Evolutionary conservation across 805 yeast species (phyloP), one percentile per base, ranked within the genome.

Genomic region (Suhomyces xylopsoci): DNA sequence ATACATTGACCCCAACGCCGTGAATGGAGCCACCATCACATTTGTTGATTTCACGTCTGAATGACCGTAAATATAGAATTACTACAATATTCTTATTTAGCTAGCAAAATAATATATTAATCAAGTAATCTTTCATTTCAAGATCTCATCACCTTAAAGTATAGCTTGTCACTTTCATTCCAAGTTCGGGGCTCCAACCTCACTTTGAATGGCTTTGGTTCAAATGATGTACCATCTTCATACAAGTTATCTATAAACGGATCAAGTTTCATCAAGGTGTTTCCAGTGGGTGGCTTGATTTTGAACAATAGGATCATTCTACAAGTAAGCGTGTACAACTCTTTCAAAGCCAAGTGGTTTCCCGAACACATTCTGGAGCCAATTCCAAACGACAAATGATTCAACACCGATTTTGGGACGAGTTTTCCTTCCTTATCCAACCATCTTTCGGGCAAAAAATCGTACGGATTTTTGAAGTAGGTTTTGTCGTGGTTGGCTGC

Each of bases 301-400:
- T 77, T 69, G 60, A 81, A 88, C 22, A 77, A 59, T 1, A 84
- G 61, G 1, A 87, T 62, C 49, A 83, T 61, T 49, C 89, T 78
- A 53, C 81, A 69, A 17, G 83, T 64, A 15, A 86, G 63, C 3
- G 81, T 72, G 60, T 88, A 88, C 60, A 88, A 69, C 63, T 88
- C 91, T 50, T 81, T 78, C 58, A 76, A 73, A 0, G 91, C 91
- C 47, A 88, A 71, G 50, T 79, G 77, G 47, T 78, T 78, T 0
- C 94, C 96, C 0, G 86, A 77, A 64, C 96, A 88, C 83, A 79
- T 83, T 51, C 96, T 67, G 0, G 85, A 73, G 0, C 96, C 96
- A 17, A 81, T 78, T 0, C 94, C 96, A 66, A 86, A 83, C 4
- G 89, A 60, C 50, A 82, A 70, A 66, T 84, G 84, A 41, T 55